phyloP scores from a whole-genome alignment of 345 rosid species.

The Arabis hirsuta region DNA sequence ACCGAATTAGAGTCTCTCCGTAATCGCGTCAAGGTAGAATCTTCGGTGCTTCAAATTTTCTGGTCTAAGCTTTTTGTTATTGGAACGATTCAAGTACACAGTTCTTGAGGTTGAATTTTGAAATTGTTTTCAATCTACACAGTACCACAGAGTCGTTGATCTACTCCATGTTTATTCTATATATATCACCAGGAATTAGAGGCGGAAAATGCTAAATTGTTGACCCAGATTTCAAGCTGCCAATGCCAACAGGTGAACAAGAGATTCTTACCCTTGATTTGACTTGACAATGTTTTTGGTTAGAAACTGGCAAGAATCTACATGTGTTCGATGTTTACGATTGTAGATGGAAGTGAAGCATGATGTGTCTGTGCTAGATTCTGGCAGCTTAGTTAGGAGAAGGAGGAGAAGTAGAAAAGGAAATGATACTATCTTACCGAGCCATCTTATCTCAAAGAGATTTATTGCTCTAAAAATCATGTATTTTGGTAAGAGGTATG shows the following conservation, averaged over 20 bases:
- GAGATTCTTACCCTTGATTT: conserved; percentile 7
- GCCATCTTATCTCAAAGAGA: conserved; percentile 55
- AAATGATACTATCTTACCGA: conserved; percentile 35
- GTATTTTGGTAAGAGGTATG: conserved; percentile 94
- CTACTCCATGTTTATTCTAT: not conserved
- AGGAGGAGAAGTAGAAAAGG: conserved; percentile 36
- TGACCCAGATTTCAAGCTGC: conserved; percentile 56
- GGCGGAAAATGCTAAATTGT: conserved; percentile 58
- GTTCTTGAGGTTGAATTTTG: not conserved
- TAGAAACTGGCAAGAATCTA: not conserved
- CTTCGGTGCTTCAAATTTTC: not conserved
- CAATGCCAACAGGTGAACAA: conserved; percentile 58
- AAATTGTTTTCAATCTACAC: too few species aligned
- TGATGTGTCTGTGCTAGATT: conserved; percentile 30
- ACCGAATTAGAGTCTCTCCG: conserved; percentile 48
- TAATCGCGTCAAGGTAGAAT: conserved; percentile 52
- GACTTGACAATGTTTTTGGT: not conserved
- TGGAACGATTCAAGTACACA: conserved; percentile 7
- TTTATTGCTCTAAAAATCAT: conserved; percentile 77
- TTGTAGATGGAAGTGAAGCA: conserved; percentile 47
- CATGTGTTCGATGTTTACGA: not conserved
- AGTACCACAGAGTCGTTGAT: conserved; percentile 2
- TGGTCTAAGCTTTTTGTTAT: conserved; percentile 6
- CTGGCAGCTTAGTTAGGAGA: conserved; percentile 36
- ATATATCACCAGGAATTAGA: conserved; percentile 60